Evolutionary conservation across 129 eudicot genomes (phyloP).

Genomic region (Lactuca saligna): DNA sequence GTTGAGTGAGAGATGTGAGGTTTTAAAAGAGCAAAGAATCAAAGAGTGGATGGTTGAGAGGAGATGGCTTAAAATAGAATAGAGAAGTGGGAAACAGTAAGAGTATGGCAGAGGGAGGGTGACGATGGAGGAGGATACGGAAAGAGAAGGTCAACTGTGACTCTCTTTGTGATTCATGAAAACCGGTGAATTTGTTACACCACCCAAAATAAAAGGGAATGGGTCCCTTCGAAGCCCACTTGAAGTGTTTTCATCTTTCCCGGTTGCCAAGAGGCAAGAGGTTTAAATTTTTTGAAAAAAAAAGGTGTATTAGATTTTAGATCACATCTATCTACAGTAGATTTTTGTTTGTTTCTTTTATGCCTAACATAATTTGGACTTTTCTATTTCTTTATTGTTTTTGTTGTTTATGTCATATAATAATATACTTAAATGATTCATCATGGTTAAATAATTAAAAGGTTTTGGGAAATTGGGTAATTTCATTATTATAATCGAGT

Average conservation of each 20-base stretch:
- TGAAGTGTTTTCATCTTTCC: conserved; percentile 29
- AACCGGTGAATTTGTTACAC: conserved; percentile 40
- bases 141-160: conserved; percentile 25
- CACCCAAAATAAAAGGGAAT: conserved; percentile 21
- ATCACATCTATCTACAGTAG: conserved; percentile 28
- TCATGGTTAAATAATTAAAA: no score
- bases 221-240: conserved; percentile 30
- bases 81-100: conserved; percentile 19
- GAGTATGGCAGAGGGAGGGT: conserved; percentile 16
- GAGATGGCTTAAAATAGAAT: conserved; percentile 19
- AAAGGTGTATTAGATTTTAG: background rate
- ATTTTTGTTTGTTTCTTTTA: conserved; percentile 20
- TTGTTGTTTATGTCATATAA: background rate
- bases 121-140: conserved; percentile 8
- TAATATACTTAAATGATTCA: no score
- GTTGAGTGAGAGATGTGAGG: conserved; percentile 8
- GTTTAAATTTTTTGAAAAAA: conserved; percentile 3
- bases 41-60: conserved; percentile 38
- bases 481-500: no score
- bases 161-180: conserved; percentile 26
- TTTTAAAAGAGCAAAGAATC: conserved; percentile 24
- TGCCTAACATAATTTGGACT: conserved; percentile 12
- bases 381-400: background rate
- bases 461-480: no score
- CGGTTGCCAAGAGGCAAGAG: conserved; percentile 37